Evolutionary conservation across 2,329 filamentous ascomycete genomes (phyloP), one percentile per base, ranked within the genome.

Genomic region (Trichoderma asperellum): DNA sequence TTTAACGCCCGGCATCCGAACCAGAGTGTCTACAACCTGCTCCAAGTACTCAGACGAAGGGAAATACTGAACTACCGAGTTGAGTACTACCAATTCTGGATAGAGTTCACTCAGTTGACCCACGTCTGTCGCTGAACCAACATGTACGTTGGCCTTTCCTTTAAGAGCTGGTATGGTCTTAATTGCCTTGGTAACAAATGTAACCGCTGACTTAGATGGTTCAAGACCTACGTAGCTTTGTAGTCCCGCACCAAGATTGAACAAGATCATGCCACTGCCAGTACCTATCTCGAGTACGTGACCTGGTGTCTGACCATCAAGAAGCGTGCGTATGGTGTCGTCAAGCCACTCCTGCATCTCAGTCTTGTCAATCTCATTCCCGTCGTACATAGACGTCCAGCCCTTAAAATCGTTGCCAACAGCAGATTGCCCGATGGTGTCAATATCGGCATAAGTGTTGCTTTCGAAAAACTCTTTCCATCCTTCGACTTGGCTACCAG

Each of bases 281-380:
- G 76, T 75, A 1, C 77, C 77, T 0, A 79, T 67, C 56, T 79
- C 77, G 0, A 79, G 71, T 0, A 79, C 73, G n/a, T 72, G 55
- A 1, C 69, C 68, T 2, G 69, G 47, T 5, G 6, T 16, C 12
- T 37, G n/a, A 10, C 70, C 72, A 5, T 75, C 71, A 12, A 57
- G 70, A 1, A 78, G 76, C 0, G 5, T 58, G n/a, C 5, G n/a
- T 16, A 78, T 75, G 0, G 76, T 77, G 12, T 79, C 77, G 10
- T 77, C 73, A 0, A 79, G 71, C 77, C 77, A 79, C 58, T 77
- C 77, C 2, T 74, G 63, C 77, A 79, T 79, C 32, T 79, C 75
- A 0, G 1, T 64, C 37, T 71, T 73, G 52, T 76, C 72, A 4
- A 79, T 76, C 1, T 69, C 11, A 0, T 16, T 71, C 4, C 76